phyloP scores from a whole-genome alignment of 164 flowering plant genomes.

The Piper longum region DNA sequence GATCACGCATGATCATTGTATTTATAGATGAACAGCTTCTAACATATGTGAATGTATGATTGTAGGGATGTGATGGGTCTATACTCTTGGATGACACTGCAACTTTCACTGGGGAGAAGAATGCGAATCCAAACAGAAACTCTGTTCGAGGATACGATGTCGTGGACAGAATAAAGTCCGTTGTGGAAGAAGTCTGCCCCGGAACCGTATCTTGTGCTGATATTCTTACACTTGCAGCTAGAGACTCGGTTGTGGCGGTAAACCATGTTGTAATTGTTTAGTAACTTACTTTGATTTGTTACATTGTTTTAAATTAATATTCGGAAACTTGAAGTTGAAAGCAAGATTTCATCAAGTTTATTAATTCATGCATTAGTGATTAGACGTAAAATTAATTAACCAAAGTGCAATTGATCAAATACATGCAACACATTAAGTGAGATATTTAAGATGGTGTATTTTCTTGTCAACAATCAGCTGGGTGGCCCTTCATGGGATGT shows the following conservation, averaged over 20 bases:
- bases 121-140: neutral
- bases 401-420: neutral
- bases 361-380: too few species aligned
- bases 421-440: neutral
- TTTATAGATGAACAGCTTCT: neutral
- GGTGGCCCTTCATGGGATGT: slow-evolving; percentile 45
- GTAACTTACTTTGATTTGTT: too few species aligned
- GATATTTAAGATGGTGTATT: neutral
- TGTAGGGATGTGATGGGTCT: slow-evolving; percentile 7
- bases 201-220: slow-evolving; percentile 6
- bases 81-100: slow-evolving; percentile 7
- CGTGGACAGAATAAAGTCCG: slow-evolving; percentile 3
- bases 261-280: neutral
- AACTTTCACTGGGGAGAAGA: slow-evolving; percentile 7
- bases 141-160: slow-evolving; percentile 5
- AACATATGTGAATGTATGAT: neutral
- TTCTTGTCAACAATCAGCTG: slow-evolving; percentile 5
- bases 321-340: neutral
- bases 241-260: slow-evolving; percentile 5
- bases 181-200: slow-evolving; percentile 4
- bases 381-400: neutral
- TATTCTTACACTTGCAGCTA: slow-evolving; percentile 3
- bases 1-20: neutral
- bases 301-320: neutral
- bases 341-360: too few species aligned